These are phyloP conservation scores for Silene uniflora DNA, from an alignment of 148 eudicot genomes.

Conservation along the genomic window DNA sequence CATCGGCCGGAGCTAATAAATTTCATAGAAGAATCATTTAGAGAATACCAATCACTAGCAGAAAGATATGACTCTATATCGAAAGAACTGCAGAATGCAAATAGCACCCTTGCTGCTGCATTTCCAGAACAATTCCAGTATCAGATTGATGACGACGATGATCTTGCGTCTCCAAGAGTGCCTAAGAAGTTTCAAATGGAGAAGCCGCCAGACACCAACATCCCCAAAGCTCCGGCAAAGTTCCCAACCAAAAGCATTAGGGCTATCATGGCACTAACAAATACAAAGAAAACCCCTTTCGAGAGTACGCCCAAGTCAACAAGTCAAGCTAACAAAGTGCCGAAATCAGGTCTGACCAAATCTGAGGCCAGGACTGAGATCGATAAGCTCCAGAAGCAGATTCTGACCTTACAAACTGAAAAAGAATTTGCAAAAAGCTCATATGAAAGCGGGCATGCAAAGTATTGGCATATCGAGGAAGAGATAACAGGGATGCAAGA, in stretches of 20 bases:
- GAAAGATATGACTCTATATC: slow-evolving; percentile 79
- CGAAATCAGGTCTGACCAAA: slow-evolving; percentile 68
- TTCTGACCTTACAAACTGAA: slow-evolving; percentile 71
- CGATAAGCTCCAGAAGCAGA: slow-evolving; percentile 78
- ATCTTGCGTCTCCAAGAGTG: slow-evolving; percentile 25
- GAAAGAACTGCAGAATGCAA: slow-evolving; percentile 86
- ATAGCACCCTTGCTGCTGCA: slow-evolving; percentile 73
- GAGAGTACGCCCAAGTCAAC: slow-evolving; percentile 27
- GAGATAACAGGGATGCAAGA: slow-evolving; percentile 58
- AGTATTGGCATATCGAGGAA: slow-evolving; percentile 68
- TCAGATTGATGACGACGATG: slow-evolving; percentile 70
- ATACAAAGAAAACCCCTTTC: slow-evolving; percentile 24
- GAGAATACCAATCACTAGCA: slow-evolving; percentile 67
- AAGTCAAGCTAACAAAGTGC: slow-evolving; percentile 17
- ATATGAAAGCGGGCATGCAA: slow-evolving; percentile 66
- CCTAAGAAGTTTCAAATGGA: slow-evolving; percentile 24
- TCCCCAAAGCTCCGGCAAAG: slow-evolving; percentile 54
- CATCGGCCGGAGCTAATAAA: slow-evolving; percentile 69
- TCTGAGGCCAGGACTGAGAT: slow-evolving; percentile 65
- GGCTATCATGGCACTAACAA: slow-evolving; percentile 49
- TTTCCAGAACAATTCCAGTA: slow-evolving; percentile 74
- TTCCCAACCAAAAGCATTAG: slow-evolving; percentile 50
- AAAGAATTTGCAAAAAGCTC: slow-evolving; percentile 86
- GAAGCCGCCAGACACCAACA: slow-evolving; percentile 22
- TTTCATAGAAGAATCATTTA: slow-evolving; percentile 70